A percentile compares a stretch with the other conserved stretches of the same genome.
Conservation (phyloP, 2,329 filamentous ascomycete species). For the Alternaria burnsii region DNA sequence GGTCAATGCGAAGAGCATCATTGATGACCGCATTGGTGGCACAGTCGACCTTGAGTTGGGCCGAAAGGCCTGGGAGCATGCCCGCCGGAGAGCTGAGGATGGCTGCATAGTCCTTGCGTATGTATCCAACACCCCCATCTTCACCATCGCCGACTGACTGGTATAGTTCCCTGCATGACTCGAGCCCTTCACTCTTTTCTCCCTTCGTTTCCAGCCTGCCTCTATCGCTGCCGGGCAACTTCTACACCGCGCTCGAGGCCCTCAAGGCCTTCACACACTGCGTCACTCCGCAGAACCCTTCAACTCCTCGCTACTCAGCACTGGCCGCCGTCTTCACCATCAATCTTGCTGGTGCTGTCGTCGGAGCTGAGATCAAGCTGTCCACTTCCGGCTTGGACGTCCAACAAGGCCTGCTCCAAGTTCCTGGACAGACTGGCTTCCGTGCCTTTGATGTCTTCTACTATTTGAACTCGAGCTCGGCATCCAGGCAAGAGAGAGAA, state of each 20-base stretch:
- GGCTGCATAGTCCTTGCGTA: slow-evolving; percentile 91
- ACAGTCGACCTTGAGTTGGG: slow-evolving; percentile 83
- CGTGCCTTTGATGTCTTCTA: slow-evolving; percentile 98
- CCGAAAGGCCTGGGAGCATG: slow-evolving; percentile 92
- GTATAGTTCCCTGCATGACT: slow-evolving; percentile 82
- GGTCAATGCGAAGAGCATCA: slow-evolving; percentile 79
- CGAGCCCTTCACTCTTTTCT: slow-evolving; percentile 81
- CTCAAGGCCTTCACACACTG: slow-evolving; percentile 87
- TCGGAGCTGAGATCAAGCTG: slow-evolving; percentile 76
- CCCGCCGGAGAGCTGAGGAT: slow-evolving; percentile 91
- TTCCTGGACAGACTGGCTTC: slow-evolving; percentile 81
- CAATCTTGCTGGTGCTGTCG: slow-evolving; percentile 80
- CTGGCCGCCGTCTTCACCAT: slow-evolving; percentile 84
- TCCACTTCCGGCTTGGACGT: slow-evolving; percentile 91
- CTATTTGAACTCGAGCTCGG: slow-evolving; percentile 91
- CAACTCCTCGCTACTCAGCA: slow-evolving; percentile 79
- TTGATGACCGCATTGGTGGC: slow-evolving; percentile 75
- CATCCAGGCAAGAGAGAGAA: slow-evolving; percentile 86
- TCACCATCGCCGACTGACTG: slow-evolving; percentile 18
- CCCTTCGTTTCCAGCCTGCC: slow-evolving; percentile 86
- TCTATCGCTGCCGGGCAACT: slow-evolving; percentile 75
- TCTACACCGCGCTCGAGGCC: slow-evolving; percentile 81
- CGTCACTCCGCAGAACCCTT: slow-evolving; percentile 89
- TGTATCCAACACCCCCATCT: slow-evolving; percentile 40
- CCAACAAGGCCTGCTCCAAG: slow-evolving; percentile 76